phyloP scores from a whole-genome alignment of 2,329 filamentous ascomycete genomes.

The Colletotrichum spaethianum region DNA sequence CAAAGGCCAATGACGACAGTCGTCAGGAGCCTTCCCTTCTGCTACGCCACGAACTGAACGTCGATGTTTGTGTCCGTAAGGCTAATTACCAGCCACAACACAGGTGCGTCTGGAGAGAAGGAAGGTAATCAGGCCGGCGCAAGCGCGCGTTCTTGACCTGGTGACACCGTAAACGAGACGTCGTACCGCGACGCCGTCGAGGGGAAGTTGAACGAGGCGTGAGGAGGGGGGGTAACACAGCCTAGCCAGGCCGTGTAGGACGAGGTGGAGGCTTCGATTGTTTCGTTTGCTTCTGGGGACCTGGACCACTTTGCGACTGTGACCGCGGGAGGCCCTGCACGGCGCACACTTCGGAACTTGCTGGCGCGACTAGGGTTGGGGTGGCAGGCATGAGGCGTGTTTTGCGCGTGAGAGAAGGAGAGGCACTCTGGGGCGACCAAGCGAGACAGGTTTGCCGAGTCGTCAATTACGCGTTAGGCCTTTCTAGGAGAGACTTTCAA shows the following conservation, averaged over 20 bases:
- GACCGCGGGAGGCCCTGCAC: slow-evolving; percentile 37
- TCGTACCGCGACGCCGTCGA: slow-evolving; percentile 32
- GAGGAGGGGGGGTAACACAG: slow-evolving; percentile 36
- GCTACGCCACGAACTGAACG: slow-evolving; percentile 10
- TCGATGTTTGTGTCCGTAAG: neutral
- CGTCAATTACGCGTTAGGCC: slow-evolving; percentile 33
- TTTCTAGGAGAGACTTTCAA: slow-evolving; percentile 30
- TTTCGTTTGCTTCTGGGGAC: slow-evolving; percentile 38
- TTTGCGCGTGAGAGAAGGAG: slow-evolving; percentile 18
- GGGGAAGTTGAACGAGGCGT: slow-evolving; percentile 35
- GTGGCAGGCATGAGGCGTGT: slow-evolving; percentile 24
- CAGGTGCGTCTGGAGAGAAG: slow-evolving; percentile 11
- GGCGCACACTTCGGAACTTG: slow-evolving; percentile 38
- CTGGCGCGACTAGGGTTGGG: slow-evolving; percentile 33
- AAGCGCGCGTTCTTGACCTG: slow-evolving; percentile 40
- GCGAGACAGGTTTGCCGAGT: slow-evolving; percentile 38
- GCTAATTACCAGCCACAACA: neutral
- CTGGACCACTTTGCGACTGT: slow-evolving; percentile 33
- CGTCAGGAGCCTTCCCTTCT: slow-evolving; percentile 2
- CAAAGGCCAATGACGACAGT: slow-evolving; percentile 25
- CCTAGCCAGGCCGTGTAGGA: slow-evolving; percentile 31
- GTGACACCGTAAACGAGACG: slow-evolving; percentile 31
- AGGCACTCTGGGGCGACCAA: slow-evolving; percentile 16
- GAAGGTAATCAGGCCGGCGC: slow-evolving; percentile 29
- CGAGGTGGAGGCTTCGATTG: slow-evolving; percentile 37